Percentiles rank a stretch among this genome's conserved stretches.
Conservation (phyloP, 1,139 yeast genomes). For the Blastobotrys arbuscula region DNA sequence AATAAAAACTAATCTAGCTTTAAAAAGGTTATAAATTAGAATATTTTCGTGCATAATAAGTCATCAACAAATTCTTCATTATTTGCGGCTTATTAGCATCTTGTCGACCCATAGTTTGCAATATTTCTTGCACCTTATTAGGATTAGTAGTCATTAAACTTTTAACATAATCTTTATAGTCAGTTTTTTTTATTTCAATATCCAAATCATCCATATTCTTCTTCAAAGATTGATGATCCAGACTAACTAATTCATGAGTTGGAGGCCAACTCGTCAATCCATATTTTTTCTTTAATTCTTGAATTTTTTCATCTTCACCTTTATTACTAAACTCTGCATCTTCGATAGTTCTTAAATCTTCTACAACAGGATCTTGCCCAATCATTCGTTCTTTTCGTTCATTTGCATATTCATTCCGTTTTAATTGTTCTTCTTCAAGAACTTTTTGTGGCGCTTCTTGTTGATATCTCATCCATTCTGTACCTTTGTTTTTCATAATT, state of each 20-base stretch:
- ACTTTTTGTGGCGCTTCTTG: conserved; percentile 65
- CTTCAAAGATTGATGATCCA: conserved; percentile 27
- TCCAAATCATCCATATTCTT: conserved; percentile 26
- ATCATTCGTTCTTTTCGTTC: conserved; percentile 30
- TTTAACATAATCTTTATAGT: conserved; percentile 25
- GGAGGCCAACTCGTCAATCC: conserved; percentile 60
- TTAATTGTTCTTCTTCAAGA: conserved; percentile 51
- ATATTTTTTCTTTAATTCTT: conserved; percentile 44
- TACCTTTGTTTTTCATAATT: conserved; percentile 83
- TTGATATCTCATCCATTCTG: conserved; percentile 79
- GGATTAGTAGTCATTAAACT: conserved; percentile 30
- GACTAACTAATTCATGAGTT: conserved; percentile 24
- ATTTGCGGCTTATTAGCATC: conserved; percentile 28
- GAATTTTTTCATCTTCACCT: conserved; percentile 32
- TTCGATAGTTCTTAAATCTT: conserved; percentile 23
- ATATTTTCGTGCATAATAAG: conserved; percentile 20
- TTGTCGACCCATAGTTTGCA: conserved; percentile 28
- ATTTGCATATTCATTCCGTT: conserved; percentile 42
- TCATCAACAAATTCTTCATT: conserved; percentile 33
- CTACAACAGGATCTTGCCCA: conserved; percentile 21
- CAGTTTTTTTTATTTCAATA: conserved; percentile 23
- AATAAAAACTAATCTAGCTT: not conserved
- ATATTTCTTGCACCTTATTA: conserved; percentile 29
- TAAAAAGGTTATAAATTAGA: conserved; percentile 9
- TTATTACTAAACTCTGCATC: conserved; percentile 4